phyloP scores from a whole-genome alignment of 768 basidiomycete species.

The Serendipita sp. region DNA sequence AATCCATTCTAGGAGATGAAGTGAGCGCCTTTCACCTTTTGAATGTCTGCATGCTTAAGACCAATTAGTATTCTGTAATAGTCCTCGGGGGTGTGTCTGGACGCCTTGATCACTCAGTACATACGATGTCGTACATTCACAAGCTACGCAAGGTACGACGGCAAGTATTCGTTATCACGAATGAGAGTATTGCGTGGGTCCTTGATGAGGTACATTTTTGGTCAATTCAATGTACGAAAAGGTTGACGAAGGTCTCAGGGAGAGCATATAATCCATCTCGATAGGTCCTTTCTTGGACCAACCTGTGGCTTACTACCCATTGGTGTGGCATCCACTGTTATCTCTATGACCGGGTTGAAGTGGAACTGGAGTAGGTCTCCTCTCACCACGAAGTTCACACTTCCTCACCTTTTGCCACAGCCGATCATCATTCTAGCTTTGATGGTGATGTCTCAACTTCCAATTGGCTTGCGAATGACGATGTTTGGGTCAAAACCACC shows the following conservation, averaged over 20 bases:
- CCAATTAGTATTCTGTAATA: slow-evolving; percentile 42
- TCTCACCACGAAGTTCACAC: neutral
- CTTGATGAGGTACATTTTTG: slow-evolving; percentile 44
- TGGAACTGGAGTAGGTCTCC: slow-evolving; percentile 68
- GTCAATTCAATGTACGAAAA: neutral
- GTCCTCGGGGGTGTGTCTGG: slow-evolving; percentile 82
- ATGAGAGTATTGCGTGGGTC: slow-evolving; percentile 84
- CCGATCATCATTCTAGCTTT: slow-evolving; percentile 53
- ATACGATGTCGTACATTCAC: slow-evolving; percentile 70
- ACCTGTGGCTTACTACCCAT: slow-evolving; percentile 94
- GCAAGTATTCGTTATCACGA: slow-evolving; percentile 62
- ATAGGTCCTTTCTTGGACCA: slow-evolving; percentile 56
- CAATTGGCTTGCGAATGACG: slow-evolving; percentile 63
- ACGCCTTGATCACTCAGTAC: slow-evolving; percentile 85
- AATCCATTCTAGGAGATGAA: slow-evolving; percentile 31
- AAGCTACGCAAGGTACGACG: slow-evolving; percentile 48
- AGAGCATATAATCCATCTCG: slow-evolving; percentile 59
- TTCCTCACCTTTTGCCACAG: slow-evolving; percentile 19
- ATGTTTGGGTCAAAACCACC: slow-evolving; percentile 60
- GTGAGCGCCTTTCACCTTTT: slow-evolving; percentile 18
- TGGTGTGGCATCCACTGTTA: slow-evolving; percentile 54
- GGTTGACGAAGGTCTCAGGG: slow-evolving; percentile 78
- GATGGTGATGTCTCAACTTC: slow-evolving; percentile 82
- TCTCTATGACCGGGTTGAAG: slow-evolving; percentile 69
- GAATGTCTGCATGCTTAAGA: neutral